Conservation (phyloP, 2,329 filamentous ascomycete species). For the Fusarium albidum region DNA sequence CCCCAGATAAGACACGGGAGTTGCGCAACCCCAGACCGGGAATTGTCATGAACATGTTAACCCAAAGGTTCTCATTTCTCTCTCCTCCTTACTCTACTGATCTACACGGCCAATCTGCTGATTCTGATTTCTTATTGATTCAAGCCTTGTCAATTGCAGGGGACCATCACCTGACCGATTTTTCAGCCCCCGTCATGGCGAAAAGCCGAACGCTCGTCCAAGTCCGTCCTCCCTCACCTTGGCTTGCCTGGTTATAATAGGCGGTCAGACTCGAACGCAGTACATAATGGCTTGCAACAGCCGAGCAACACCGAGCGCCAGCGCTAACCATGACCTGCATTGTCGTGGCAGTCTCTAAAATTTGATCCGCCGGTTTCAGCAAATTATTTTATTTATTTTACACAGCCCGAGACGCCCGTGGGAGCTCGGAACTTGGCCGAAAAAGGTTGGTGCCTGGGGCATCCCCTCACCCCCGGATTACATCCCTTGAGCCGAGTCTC, state of each 20-base stretch:
- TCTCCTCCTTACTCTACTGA: background rate
- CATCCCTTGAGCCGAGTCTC: constrained; percentile 29
- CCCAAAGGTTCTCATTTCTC: background rate
- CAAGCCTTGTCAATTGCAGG: background rate
- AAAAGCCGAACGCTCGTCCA: constrained; percentile 12
- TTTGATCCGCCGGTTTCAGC: constrained; percentile 1
- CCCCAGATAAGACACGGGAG: constrained; percentile 16
- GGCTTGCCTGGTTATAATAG: no score
- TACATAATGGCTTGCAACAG: background rate
- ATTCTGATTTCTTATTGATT: background rate
- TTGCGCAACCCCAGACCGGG: background rate
- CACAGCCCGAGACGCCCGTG: constrained; percentile 11
- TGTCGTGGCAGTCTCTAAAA: constrained; percentile 3
- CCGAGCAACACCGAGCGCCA: background rate
- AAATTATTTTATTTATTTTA: constrained; percentile 1
- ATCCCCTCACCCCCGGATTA: background rate
- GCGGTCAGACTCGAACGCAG: background rate
- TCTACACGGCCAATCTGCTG: background rate
- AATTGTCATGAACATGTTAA: constrained; percentile 1
- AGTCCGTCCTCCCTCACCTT: no score
- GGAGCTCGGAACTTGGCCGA: constrained; percentile 29
- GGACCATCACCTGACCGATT: constrained; percentile 13
- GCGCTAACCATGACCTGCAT: constrained; percentile 9
- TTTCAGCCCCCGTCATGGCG: constrained; percentile 13
- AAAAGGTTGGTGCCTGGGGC: constrained; percentile 24